Base-by-base conservation (phyloP, 192 early-diverging fungal genomes). In the Neocallimastix lanati region DNA sequence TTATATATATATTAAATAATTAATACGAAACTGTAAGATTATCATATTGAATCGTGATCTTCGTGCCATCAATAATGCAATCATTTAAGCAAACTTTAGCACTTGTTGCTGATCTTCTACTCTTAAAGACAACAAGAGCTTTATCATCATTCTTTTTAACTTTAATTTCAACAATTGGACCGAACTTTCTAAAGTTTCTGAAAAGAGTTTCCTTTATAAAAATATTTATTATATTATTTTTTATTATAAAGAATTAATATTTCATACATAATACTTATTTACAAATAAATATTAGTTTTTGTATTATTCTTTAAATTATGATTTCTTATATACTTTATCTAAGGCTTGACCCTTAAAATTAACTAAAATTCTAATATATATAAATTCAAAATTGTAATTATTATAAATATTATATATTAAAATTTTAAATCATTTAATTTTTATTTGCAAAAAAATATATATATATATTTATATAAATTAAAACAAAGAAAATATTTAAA, bases 81-180 rank as follows among this genome's bases (percentile, higher is more conserved):
- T 95, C 95, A 80, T 99, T 93, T 37, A 96, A 84, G 85, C 97
- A 99, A 81, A 95, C 95, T 35, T 93, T 89, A 12, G 97, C 97
- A 78, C 92, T 93, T 2, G 96, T 94, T n/a, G 97, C 95, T 0
- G 91, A 85, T 12, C 94, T 91, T 81, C 93, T 88, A 76, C 87
- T 84, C 33, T 89, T 85, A 82, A 92, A 99, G 1, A 50, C 21
- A 50, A 50, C 21, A 21, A 14, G 40, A 21, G 40, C 40, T 50
- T 50, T 50, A 50, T 50, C 40, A 21, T 50, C 40, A 16, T 50
- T 50, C 40, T 50, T 50, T 21, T 50, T 50, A 21, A 13, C 9
- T 14, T 2, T 21, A 50, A 50, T 50, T 50, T 50, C 40, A 50
- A 50, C 18, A 50, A 50, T 50, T 50, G 40, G 40, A 21, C 40